Conservation (phyloP, 768 basidiomycete species). For the Suillus sp. region DNA sequence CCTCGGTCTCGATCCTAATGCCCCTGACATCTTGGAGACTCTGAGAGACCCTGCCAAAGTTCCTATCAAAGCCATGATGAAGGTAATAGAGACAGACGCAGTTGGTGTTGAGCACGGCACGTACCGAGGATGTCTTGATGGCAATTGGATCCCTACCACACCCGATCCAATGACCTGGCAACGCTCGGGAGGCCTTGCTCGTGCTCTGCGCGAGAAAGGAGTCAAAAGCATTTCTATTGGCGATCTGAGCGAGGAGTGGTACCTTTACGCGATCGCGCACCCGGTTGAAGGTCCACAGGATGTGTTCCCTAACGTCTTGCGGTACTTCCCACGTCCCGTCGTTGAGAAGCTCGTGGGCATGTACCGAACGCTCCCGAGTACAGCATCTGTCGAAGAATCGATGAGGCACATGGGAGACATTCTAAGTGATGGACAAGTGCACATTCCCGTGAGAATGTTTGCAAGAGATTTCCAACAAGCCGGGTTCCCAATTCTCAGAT, state of each 20-base stretch:
- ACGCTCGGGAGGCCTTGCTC: conserved; percentile 58
- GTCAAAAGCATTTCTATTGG: conserved; percentile 66
- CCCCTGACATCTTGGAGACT: conserved; percentile 48
- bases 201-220: conserved; percentile 55
- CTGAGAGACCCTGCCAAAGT: conserved; percentile 52
- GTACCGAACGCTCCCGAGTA: conserved; percentile 44
- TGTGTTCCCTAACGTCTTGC: conserved; percentile 54
- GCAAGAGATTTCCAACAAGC: conserved; percentile 56
- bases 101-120: conserved; percentile 58
- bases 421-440: conserved; percentile 62
- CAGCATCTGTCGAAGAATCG: conserved; percentile 46
- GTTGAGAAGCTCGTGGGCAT: conserved; percentile 46
- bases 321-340: conserved; percentile 59
- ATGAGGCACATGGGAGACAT: conserved; percentile 58
- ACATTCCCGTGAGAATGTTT: conserved; percentile 66
- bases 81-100: conserved; percentile 58
- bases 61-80: conserved; percentile 52
- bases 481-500: conserved; percentile 67
- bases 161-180: conserved; percentile 73
- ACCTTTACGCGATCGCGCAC: conserved; percentile 72
- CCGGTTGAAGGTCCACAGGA: conserved; percentile 52
- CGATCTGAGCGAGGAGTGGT: conserved; percentile 76
- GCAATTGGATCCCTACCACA: conserved; percentile 53
- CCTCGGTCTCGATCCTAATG: conserved; percentile 55
- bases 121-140: conserved; percentile 68